Percentiles rank a stretch among this genome's conserved stretches.
Evolutionary conservation across 495 filamentous ascomycete genomes (phyloP).

Genomic region (Penicillium simplicissimum): DNA sequence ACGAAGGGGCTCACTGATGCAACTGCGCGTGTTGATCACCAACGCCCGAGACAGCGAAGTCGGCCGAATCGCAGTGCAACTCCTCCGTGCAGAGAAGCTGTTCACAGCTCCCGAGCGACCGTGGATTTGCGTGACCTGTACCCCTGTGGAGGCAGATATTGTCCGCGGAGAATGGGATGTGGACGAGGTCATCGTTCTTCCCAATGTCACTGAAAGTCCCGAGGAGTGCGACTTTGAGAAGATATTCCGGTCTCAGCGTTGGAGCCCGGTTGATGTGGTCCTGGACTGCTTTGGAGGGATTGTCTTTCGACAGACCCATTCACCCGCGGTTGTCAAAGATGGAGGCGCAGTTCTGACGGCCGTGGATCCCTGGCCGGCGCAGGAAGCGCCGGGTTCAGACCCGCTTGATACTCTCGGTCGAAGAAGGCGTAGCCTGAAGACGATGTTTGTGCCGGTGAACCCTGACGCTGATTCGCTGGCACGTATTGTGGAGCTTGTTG

Average conservation of each 20-base stretch:
- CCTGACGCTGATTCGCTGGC: constrained; percentile 36
- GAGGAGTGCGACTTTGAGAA: constrained; percentile 32
- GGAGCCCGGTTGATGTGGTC: constrained; percentile 42
- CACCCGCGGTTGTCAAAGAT: constrained; percentile 34
- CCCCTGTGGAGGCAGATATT: constrained; percentile 29
- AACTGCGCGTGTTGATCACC: constrained; percentile 39
- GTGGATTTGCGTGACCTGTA: constrained; percentile 46
- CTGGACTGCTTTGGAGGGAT: constrained; percentile 40
- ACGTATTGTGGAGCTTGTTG: constrained; percentile 38
- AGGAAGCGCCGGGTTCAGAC: constrained; percentile 14
- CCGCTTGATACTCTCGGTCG: constrained; percentile 19
- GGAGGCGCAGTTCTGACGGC: constrained; percentile 40
- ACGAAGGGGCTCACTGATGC: constrained; percentile 6
- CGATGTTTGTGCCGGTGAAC: constrained; percentile 42
- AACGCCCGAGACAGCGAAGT: constrained; percentile 42
- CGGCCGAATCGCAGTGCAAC: constrained; percentile 37
- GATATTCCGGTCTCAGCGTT: constrained; percentile 35
- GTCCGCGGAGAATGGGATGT: constrained; percentile 30
- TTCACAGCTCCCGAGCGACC: constrained; percentile 34
- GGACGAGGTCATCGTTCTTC: constrained; percentile 35
- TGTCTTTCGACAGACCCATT: constrained; percentile 38
- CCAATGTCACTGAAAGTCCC: constrained; percentile 19
- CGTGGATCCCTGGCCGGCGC: constrained; percentile 33
- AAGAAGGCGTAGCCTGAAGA: constrained; percentile 30
- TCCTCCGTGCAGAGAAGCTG: constrained; percentile 36